Evolutionary conservation across 2,329 filamentous ascomycete species (phyloP).

Genomic region (Metarhizium brunneum): DNA sequence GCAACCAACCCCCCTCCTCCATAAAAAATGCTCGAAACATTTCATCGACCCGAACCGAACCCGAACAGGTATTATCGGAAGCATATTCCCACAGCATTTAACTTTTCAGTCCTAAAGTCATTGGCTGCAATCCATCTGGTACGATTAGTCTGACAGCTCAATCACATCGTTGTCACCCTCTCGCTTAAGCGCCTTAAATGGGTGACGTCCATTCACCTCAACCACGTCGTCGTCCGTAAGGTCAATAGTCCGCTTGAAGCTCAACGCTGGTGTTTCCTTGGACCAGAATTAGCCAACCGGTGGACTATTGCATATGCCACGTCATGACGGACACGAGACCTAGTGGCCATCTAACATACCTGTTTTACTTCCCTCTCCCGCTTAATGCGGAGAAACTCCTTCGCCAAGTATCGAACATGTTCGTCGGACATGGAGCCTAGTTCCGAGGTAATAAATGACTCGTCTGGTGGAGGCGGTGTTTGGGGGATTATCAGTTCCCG

Average conservation of each 20-base stretch:
- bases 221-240: conserved; percentile 3
- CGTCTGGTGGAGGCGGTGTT: conserved; percentile 2
- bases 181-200: not conserved
- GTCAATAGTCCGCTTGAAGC: conserved; percentile 6
- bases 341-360: not conserved
- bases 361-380: not conserved
- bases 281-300: too few relatives aligned
- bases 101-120: not conserved
- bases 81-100: not conserved
- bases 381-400: conserved; percentile 10
- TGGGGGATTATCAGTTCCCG: conserved; percentile 14
- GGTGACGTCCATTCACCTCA: not conserved
- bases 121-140: not conserved
- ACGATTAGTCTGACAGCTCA: not conserved
- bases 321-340: not conserved
- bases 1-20: too few relatives aligned
- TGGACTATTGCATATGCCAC: not conserved
- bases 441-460: not conserved
- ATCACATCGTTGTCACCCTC: not conserved
- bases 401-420: conserved; percentile 13
- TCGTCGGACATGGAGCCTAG: conserved; percentile 8
- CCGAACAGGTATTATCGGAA: not conserved
- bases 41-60: too few relatives aligned
- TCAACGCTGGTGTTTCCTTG: not conserved
- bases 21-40: too few relatives aligned